Evolutionary conservation across 2,329 filamentous ascomycete species (phyloP).

Genomic region (Hypomyces perniciosus): DNA sequence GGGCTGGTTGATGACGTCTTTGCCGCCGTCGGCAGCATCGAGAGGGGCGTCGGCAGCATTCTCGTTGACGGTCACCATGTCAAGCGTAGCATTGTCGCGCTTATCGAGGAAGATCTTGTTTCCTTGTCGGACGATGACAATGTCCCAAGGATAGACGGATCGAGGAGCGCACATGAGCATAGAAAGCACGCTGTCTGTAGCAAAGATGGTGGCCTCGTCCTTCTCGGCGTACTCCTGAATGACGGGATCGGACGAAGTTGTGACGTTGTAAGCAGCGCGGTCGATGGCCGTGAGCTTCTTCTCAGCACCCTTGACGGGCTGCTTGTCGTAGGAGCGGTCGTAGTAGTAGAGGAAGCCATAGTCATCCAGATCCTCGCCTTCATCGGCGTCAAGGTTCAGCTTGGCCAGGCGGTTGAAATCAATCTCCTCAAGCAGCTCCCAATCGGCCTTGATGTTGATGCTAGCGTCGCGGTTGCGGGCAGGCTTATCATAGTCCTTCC

Average conservation of each 20-base stretch:
- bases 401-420: conserved; percentile 94
- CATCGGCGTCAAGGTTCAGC: conserved; percentile 90
- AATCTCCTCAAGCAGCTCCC: conserved; percentile 95
- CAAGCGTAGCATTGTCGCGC: conserved; percentile 87
- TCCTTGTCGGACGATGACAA: conserved; percentile 86
- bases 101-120: conserved; percentile 99
- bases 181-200: conserved; percentile 92
- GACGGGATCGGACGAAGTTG: conserved; percentile 89
- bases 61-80: conserved; percentile 98
- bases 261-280: conserved; percentile 96
- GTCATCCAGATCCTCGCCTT: conserved; percentile 89
- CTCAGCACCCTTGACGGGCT: conserved; percentile 81
- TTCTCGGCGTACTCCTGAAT: conserved; percentile 96
- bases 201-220: conserved; percentile 93
- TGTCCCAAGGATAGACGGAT: conserved; percentile 97
- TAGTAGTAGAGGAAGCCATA: conserved; percentile 99
- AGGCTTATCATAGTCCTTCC: conserved; percentile 99
- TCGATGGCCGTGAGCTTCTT: conserved; percentile 84
- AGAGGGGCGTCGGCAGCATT: conserved; percentile 93
- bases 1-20: conserved; percentile 94
- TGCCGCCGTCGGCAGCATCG: conserved; percentile 84
- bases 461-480: conserved; percentile 92
- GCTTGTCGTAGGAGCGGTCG: conserved; percentile 91
- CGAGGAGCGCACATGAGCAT: conserved; percentile 99
- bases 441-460: conserved; percentile 93